Percentiles rank a stretch among this genome's conserved stretches.
Evolutionary conservation across 495 filamentous ascomycete species (phyloP).

Genomic region (Xanthoparmelia taractica): DNA sequence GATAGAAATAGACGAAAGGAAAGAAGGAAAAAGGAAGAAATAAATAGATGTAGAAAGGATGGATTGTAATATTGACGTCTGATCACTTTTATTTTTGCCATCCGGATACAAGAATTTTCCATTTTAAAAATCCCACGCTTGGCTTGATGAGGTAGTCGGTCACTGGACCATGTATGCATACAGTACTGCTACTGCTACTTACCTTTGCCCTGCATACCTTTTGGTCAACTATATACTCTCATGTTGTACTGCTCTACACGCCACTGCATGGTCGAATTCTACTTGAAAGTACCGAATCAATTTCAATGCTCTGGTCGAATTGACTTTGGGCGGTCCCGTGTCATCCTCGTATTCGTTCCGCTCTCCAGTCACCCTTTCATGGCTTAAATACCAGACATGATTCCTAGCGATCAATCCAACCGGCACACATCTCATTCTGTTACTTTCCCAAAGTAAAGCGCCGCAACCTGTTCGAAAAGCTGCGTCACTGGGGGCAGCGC

Average conservation of each 20-base stretch:
- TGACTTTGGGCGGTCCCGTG: neutral
- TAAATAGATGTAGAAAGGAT: neutral
- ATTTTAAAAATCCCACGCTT: neutral
- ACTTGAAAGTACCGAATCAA: neutral
- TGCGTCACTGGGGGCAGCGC: slow-evolving; percentile 70
- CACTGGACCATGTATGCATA: no score
- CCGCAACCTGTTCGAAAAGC: slow-evolving; percentile 68
- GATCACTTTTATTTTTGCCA: neutral
- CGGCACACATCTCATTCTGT: neutral
- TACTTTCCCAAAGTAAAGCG: slow-evolving; percentile 5
- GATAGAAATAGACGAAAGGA: neutral
- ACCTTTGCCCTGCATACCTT: no score
- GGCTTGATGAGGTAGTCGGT: neutral
- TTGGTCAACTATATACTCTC: no score
- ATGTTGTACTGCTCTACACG: no score
- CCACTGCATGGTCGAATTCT: no score
- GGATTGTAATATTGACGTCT: neutral
- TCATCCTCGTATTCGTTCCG: neutral
- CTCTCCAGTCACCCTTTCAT: neutral
- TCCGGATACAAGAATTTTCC: neutral
- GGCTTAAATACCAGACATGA: neutral
- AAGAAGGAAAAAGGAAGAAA: neutral
- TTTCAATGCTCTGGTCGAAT: neutral
- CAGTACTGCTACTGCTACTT: no score
- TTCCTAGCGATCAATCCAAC: neutral